Conservation (phyloP, 352 stramenopile genomes). For the Phytopythium vexans region DNA sequence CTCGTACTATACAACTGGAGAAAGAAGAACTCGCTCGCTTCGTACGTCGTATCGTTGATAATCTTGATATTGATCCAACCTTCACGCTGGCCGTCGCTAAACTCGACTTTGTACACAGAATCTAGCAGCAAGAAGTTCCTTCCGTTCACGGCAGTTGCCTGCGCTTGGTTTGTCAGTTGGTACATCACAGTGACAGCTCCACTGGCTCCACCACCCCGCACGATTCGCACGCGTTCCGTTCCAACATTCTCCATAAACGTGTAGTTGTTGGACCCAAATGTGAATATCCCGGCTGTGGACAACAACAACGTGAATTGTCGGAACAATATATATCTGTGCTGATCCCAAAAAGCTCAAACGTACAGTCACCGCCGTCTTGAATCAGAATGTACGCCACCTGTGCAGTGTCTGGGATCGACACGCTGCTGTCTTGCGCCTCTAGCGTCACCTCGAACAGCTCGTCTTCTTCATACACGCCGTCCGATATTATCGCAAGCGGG, state of each 20-base stretch:
- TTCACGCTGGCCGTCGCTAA: slow-evolving; percentile 43
- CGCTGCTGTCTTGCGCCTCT: slow-evolving; percentile 15
- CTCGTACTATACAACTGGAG: slow-evolving; percentile 41
- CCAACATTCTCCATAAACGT: slow-evolving; percentile 45
- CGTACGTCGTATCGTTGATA: slow-evolving; percentile 60
- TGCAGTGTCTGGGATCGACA: slow-evolving; percentile 8
- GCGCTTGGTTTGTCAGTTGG: slow-evolving; percentile 31
- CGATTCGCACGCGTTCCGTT: slow-evolving; percentile 41
- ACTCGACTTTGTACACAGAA: slow-evolving; percentile 35
- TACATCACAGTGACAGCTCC: slow-evolving; percentile 40
- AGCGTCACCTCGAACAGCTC: slow-evolving; percentile 38
- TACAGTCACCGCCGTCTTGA: slow-evolving; percentile 38
- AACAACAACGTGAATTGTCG: not conserved
- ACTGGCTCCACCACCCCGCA: slow-evolving; percentile 37
- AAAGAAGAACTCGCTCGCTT: slow-evolving; percentile 66
- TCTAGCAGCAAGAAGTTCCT: slow-evolving; percentile 58
- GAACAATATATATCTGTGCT: not conserved
- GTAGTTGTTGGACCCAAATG: slow-evolving; percentile 50
- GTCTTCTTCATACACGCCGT: slow-evolving; percentile 47
- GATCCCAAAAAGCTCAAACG: not conserved
- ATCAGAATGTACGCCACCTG: slow-evolving; percentile 34
- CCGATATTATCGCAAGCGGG: slow-evolving; percentile 31
- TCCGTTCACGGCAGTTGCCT: slow-evolving; percentile 52
- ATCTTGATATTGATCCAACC: slow-evolving; percentile 43
- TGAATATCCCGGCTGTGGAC: slow-evolving; percentile 47